Evolutionary conservation across 441 rosid species (phyloP).

Genomic region (Codiaeum variegatum): DNA sequence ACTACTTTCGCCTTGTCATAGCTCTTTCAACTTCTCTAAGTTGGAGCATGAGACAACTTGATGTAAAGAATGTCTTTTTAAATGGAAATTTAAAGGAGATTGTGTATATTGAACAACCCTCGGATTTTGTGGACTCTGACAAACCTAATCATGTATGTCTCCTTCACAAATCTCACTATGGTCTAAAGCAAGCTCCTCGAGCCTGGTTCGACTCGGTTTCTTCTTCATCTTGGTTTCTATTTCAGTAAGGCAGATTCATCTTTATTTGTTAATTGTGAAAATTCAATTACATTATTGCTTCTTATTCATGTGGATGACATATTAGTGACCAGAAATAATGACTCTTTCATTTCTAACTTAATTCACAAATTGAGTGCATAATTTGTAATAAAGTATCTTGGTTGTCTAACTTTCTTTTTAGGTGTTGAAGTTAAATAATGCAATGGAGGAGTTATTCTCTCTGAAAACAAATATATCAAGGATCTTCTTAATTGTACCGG

Average conservation of each 20-base stretch:
- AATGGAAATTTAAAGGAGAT: background rate
- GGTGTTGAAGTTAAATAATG: background rate
- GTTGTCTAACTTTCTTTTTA: background rate
- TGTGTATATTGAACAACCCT: background rate
- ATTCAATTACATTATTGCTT: background rate
- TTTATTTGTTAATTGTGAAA: background rate
- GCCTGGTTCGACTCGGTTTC: slow-evolving; percentile 1
- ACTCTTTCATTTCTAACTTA: background rate
- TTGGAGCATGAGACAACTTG: no score
- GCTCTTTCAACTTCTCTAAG: background rate
- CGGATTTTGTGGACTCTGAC: background rate
- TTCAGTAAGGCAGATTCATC: background rate
- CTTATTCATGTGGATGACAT: slow-evolving; percentile 2
- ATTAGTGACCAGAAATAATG: background rate
- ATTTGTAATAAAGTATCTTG: background rate
- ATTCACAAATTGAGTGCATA: background rate
- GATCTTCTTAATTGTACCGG: background rate
- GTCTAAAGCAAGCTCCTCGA: no score
- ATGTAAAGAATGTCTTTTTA: background rate
- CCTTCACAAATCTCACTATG: background rate
- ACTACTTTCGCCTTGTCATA: background rate
- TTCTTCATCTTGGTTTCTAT: background rate
- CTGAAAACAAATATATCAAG: background rate
- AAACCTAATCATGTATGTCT: background rate
- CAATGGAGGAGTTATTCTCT: background rate